These are phyloP conservation scores for Saccharomycopsis microspora DNA, from an alignment of 805 yeast species.

Conservation along the genomic window DNA sequence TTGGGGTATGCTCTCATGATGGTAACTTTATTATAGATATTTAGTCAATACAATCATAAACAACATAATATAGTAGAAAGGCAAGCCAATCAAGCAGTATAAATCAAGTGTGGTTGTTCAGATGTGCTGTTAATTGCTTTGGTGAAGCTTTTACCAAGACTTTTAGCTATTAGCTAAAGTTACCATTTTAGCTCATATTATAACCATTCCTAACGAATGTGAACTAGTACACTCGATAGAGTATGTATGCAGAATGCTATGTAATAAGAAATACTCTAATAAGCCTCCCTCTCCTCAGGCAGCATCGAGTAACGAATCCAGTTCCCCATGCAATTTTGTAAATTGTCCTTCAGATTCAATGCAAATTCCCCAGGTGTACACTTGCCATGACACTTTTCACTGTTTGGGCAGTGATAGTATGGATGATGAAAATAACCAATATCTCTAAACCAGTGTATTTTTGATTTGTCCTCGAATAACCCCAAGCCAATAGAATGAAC, in stretches of 20 bases:
- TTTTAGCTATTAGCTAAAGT: no score
- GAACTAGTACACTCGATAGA: neutral
- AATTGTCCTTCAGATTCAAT: slow-evolving; percentile 35
- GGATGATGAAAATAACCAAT: slow-evolving; percentile 70
- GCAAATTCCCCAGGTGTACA: slow-evolving; percentile 49
- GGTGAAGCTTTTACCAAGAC: no score
- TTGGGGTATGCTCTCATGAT: no score
- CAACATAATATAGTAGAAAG: no score
- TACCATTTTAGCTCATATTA: no score
- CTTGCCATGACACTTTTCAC: slow-evolving; percentile 30
- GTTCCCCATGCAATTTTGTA: slow-evolving; percentile 62
- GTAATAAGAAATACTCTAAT: neutral
- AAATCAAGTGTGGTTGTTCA: no score
- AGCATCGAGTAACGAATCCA: slow-evolving; percentile 45
- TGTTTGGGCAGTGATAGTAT: slow-evolving; percentile 63
- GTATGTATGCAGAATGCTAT: neutral
- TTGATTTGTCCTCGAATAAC: slow-evolving; percentile 54
- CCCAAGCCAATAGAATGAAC: slow-evolving; percentile 69
- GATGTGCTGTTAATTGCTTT: no score
- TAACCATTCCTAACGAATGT: no score
- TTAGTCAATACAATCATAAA: no score
- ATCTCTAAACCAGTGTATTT: slow-evolving; percentile 79
- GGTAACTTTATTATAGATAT: no score
- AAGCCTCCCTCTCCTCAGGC: slow-evolving; percentile 17
- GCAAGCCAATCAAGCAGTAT: no score